These are phyloP conservation scores for Arthroderma sp. DNA, from an alignment of 2,329 filamentous ascomycete genomes.

Conservation along the genomic window DNA sequence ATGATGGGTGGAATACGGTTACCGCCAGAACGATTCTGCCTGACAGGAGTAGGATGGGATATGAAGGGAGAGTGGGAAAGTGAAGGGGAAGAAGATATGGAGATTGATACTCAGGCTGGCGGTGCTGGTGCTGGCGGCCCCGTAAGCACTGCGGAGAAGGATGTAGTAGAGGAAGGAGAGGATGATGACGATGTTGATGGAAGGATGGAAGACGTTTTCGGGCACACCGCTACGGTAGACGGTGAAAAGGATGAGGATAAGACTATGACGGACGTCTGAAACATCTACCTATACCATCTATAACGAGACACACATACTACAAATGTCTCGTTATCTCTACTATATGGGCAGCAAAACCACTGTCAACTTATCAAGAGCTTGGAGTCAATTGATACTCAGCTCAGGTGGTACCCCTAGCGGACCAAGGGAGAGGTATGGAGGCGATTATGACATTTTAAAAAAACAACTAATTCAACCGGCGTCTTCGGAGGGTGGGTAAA, in stretches of 20 bases:
- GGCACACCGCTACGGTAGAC: constrained; percentile 29
- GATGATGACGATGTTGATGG: constrained; percentile 36
- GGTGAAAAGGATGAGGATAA: constrained; percentile 31
- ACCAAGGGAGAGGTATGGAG: background rate
- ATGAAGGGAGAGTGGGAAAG: constrained; percentile 39
- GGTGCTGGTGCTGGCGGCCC: constrained; percentile 14
- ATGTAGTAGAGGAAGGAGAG: constrained; percentile 24
- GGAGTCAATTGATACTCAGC: background rate
- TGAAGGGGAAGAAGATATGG: constrained; percentile 15
- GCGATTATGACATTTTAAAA: too few relatives aligned
- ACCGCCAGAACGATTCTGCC: constrained; percentile 51
- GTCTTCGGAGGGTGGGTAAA: background rate
- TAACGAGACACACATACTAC: too few relatives aligned
- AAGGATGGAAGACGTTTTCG: constrained; percentile 39
- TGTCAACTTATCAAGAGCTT: background rate
- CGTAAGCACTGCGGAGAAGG: constrained; percentile 9
- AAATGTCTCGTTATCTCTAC: too few relatives aligned
- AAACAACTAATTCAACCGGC: background rate
- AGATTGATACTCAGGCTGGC: constrained; percentile 10
- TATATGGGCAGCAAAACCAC: background rate
- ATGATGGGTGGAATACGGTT: constrained; percentile 44
- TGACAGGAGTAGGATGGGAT: constrained; percentile 46
- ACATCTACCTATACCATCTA: constrained; percentile 3
- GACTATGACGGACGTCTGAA: constrained; percentile 34
- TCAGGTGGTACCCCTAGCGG: background rate